phyloP scores from a whole-genome alignment of 805 yeast species.

The Schizosaccharomyces japonicus region DNA sequence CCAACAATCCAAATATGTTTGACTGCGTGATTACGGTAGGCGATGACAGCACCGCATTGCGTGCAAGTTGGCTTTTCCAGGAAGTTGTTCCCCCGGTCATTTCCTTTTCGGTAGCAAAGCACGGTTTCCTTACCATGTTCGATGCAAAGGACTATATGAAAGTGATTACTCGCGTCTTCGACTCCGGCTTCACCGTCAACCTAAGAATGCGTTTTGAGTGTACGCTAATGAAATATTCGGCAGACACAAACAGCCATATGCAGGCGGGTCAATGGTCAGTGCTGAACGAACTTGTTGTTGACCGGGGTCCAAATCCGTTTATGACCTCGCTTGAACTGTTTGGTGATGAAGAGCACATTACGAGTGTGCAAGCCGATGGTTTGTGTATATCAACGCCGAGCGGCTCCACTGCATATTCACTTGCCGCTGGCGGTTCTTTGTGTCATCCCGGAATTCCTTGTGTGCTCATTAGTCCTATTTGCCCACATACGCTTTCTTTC shows the following conservation, averaged over 20 bases:
- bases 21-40: conserved; percentile 78
- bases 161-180: conserved; percentile 32
- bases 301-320: conserved; percentile 83
- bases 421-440: conserved; percentile 84
- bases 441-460: conserved; percentile 90
- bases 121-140: conserved; percentile 65
- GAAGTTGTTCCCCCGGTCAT: conserved; percentile 74
- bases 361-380: conserved; percentile 69
- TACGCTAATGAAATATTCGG: conserved; percentile 27
- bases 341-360: conserved; percentile 63
- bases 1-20: conserved; percentile 43
- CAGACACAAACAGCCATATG: conserved; percentile 24
- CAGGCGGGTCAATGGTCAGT: conserved; percentile 31
- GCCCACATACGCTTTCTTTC: conserved; percentile 91
- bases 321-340: conserved; percentile 72
- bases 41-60: conserved; percentile 62
- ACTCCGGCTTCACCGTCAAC: conserved; percentile 51
- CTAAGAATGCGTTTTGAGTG: conserved; percentile 75
- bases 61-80: conserved; percentile 36
- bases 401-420: conserved; percentile 80
- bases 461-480: conserved; percentile 78
- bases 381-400: conserved; percentile 41
- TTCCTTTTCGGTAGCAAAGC: conserved; percentile 58
- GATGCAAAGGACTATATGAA: conserved; percentile 48
- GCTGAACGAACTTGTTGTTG: conserved; percentile 71